Evolutionary conservation across 2,329 filamentous ascomycete genomes (phyloP), one percentile per base, ranked within the genome.

Genomic region (Exserohilum rostratum): DNA sequence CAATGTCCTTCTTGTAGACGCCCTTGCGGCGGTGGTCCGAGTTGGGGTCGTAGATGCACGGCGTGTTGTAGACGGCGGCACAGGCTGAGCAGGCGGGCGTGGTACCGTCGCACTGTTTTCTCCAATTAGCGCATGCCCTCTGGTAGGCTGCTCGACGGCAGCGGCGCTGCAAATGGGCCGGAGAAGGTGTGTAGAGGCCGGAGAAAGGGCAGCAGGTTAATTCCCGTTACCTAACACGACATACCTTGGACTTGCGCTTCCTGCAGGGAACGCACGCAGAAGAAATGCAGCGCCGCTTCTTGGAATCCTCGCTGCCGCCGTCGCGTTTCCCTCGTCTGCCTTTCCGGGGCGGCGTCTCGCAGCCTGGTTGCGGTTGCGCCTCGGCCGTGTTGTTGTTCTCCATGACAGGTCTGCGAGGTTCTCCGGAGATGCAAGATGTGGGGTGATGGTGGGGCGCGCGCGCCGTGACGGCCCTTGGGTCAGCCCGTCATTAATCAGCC

Each of bases 11-110:
- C 70, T 93, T 93, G 76, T 98, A 98, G 44, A 98, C 95, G 56
- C 95, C 95, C 75, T 98, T 98, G 46, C 95, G 88, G 45, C 95
- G 89, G 74, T 97, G 93, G 74, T 99, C 95, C 54, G 93, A 96
- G 71, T 93, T 96, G 3, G 93, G 93, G 71, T 98, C 93, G 80
- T 98, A 98, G 62, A 97, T 83, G 74, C 95, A 97, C 78, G 90
- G 87, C 44, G 90, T 95, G 57, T 87, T 85, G 72, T 99, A 98
- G 50, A 98, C 93, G 65, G 92, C 96, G 58, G 90, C 87, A 77
- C 95, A 99, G n/a, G 95, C 93, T 6, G 93, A 93, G 73, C 55
- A 58, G 13, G 55, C 55, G 18, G 55, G 55, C 18, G 51, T 55
- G 43, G 55, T 58, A 11, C 93, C 93, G 76, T 98, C 93, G 75